Evolutionary conservation across 2,329 filamentous ascomycete species (phyloP).

Genomic region (Exophiala alcalophila): DNA sequence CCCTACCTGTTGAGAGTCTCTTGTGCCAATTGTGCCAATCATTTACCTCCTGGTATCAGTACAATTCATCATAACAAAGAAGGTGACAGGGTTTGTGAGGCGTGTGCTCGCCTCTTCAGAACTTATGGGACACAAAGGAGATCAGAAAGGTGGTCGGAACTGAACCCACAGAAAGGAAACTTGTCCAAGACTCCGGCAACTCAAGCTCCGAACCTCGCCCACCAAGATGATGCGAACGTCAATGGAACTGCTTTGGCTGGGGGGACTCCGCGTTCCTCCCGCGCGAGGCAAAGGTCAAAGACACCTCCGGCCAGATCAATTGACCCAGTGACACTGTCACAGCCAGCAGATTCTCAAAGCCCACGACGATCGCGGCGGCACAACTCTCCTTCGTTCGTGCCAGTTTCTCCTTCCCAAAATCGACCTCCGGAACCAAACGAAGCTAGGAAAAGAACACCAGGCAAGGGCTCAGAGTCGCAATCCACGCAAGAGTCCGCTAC

Average conservation of each 20-base stretch:
- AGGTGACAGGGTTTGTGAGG: conserved; percentile 1
- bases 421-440: conserved; percentile 22
- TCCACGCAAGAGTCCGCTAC: conserved; percentile 18
- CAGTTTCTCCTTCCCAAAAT: conserved; percentile 22
- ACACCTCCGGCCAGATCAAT: background rate
- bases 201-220: no score
- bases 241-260: no score
- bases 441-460: conserved; percentile 21
- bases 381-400: conserved; percentile 28
- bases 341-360: background rate
- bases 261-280: no score
- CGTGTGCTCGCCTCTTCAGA: no score
- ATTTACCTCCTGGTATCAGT: no score
- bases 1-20: conserved; percentile 14
- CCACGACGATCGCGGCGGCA: background rate
- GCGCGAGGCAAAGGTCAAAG: no score
- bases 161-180: no score
- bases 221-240: no score
- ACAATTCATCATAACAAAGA: background rate
- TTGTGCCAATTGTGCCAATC: no score
- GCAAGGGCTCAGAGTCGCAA: conserved; percentile 19
- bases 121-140: no score
- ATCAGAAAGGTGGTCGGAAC: no score
- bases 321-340: background rate
- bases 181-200: no score